Percentiles rank a stretch among this genome's conserved stretches.
phyloP scores from a whole-genome alignment of 768 basidiomycete genomes.

The Agaricus bisporus region DNA sequence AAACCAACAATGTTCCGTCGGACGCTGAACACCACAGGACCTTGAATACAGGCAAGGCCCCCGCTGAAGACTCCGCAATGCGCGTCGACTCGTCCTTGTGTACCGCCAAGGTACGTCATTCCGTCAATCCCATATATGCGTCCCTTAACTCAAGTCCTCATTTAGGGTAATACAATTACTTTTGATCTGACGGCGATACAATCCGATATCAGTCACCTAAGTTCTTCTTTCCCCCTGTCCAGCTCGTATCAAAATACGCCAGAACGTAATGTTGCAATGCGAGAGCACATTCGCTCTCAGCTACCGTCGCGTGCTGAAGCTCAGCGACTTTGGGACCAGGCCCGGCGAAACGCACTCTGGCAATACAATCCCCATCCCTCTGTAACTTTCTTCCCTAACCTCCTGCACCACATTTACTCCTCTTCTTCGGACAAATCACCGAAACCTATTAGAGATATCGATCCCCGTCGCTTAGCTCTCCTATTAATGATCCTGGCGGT shows the following conservation, averaged over 20 bases:
- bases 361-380: constrained; percentile 67
- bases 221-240: constrained; percentile 50
- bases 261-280: constrained; percentile 46
- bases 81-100: constrained; percentile 11
- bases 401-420: constrained; percentile 60
- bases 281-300: constrained; percentile 49
- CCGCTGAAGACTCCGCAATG: constrained; percentile 25
- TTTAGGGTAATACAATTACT: constrained; percentile 3
- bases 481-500: constrained; percentile 68
- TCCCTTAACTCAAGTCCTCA: constrained; percentile 1
- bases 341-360: constrained; percentile 60
- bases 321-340: constrained; percentile 57
- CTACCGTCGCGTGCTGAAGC: constrained; percentile 53
- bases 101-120: constrained; percentile 10
- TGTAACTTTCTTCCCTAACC: constrained; percentile 58
- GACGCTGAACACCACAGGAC: constrained; percentile 10
- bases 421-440: constrained; percentile 22
- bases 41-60: constrained; percentile 20
- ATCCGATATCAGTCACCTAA: constrained; percentile 42
- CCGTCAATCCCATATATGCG: constrained; percentile 1
- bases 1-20: neutral
- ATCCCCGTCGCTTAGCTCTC: constrained; percentile 57
- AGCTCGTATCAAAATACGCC: constrained; percentile 20
- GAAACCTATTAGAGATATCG: constrained; percentile 35
- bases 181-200: constrained; percentile 4